Evolutionary conservation across 441 rosid species (phyloP).

Genomic region (Kokia cookei): DNA sequence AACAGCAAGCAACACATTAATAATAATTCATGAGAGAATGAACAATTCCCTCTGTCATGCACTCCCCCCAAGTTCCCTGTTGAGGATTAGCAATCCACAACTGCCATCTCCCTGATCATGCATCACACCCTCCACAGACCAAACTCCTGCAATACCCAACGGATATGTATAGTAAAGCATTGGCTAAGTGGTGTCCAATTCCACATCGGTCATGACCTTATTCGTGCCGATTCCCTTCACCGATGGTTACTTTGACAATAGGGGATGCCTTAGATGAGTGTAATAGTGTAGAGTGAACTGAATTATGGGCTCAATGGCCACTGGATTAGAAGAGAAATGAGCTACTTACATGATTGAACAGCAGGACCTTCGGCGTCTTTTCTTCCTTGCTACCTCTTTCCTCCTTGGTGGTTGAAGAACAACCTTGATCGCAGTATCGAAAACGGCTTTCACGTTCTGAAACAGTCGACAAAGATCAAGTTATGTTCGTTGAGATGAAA

Average conservation of each 20-base stretch:
- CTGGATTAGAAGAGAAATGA: background rate
- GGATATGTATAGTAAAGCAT: background rate
- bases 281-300: background rate
- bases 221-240: background rate
- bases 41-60: slow-evolving; percentile 31
- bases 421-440: slow-evolving; percentile 91
- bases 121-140: slow-evolving; percentile 81
- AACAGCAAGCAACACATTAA: background rate
- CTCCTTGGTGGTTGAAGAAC: slow-evolving; percentile 94
- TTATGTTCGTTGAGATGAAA: background rate
- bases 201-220: background rate
- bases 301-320: background rate
- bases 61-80: slow-evolving; percentile 8
- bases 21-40: slow-evolving; percentile 24
- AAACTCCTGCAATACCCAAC: slow-evolving; percentile 46
- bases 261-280: background rate
- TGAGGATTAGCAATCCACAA: background rate
- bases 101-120: slow-evolving; percentile 34
- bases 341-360: slow-evolving; percentile 67
- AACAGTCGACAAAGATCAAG: slow-evolving; percentile 2
- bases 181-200: background rate
- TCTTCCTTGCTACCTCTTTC: slow-evolving; percentile 62
- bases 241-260: background rate
- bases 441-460: slow-evolving; percentile 92
- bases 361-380: slow-evolving; percentile 60